Base-by-base conservation (phyloP, 164 flowering plant genomes). In the Chloranthus sessilifolius region DNA sequence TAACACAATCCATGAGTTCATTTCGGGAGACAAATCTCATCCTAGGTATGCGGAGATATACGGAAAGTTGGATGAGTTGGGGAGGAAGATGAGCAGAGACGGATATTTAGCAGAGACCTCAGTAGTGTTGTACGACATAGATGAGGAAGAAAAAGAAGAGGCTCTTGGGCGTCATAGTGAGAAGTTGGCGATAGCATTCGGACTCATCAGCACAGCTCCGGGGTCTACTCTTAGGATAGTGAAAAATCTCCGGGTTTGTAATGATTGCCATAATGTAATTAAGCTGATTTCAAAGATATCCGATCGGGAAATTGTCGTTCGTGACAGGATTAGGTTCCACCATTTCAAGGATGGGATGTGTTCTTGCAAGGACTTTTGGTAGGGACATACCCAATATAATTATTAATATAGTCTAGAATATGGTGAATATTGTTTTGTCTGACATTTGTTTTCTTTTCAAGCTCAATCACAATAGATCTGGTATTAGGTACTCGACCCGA, bases 301-400 rank as follows among this genome's bases (percentile, higher is more conserved):
- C 43, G 43, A 33, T n/a, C 43, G 64, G 26, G 67, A 72, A 26
- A 64, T 68, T 36, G 53, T 68, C 21, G 65, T 68, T 27, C 61
- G 67, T 25, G 69, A 67, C 39, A 24, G 67, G 39, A 58, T 52
- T 20, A 56, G 72, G 50, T 71, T 67, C 44, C 66, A 71, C 60
- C 60, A 55, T 44, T 71, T 71, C 46, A 63, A 38, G 42, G 57
- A 67, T 57, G 69, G 64, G 11, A 24, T 10, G 15, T 70, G 61
- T 30, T 55, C 63, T 49, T 65, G 63, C 43, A 58, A 50, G 53
- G 60, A 70, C 55, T 65, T 62, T 44, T 67, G 75, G 69, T 71
- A 62, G 42, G 10, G 26, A 38, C 27, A 37, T 33, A 7, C 36
- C 36, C 12, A 33, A 33, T 7, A 7, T 7, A 33, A n/a, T n/a